Evolutionary conservation across 306 rosid species (phyloP), one percentile per base, ranked within the genome.

Genomic region (Glycine tomentella): DNA sequence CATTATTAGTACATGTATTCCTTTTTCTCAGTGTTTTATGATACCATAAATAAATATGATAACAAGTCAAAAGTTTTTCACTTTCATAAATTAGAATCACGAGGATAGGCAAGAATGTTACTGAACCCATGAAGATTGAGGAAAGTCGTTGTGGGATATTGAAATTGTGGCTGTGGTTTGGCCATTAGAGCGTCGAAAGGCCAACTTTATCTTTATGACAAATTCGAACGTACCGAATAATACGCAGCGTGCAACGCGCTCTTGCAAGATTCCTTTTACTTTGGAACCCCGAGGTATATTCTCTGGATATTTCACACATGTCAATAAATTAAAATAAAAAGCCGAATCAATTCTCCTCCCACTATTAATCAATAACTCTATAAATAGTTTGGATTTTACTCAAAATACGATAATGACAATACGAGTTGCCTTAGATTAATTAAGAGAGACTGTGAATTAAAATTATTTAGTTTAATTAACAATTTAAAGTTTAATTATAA

Each of bases 171-270:
- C 0, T 42, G 25, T 46, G n/a, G 62, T 58, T 58, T 61, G 81
- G 78, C 87, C 81, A 13, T 69, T 45, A 8, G 69, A 13, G 9
- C 40, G 7, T 20, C 38, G 75, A 69, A 84, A 69, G 65, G 84
- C 3, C 84, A 84, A 80, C 62, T 48, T 73, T 2, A 40, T 67
- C 38, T 66, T 72, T 1, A 40, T 44, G 79, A 51, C 9, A 17
- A 25, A 25, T 3, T 7, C 14, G 51, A 46, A 25, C 6, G 25
- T 31, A 58, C 48, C 74, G 4, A 63, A 76, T 76, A 83, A 20
- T 44, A 81, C 82, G 71, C 84, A 78, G 52, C 63, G 78, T 74
- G 77, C 40, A 57, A 79, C 69, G 49, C 75, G 66, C 59, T 84
- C 40, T 15, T 17, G 3, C 0, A 8, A 64, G 79, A 75, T 80